Percentiles rank a stretch among this genome's conserved stretches.
Evolutionary conservation across 2,329 filamentous ascomycete genomes (phyloP).

Genomic region (Alternaria longipes): DNA sequence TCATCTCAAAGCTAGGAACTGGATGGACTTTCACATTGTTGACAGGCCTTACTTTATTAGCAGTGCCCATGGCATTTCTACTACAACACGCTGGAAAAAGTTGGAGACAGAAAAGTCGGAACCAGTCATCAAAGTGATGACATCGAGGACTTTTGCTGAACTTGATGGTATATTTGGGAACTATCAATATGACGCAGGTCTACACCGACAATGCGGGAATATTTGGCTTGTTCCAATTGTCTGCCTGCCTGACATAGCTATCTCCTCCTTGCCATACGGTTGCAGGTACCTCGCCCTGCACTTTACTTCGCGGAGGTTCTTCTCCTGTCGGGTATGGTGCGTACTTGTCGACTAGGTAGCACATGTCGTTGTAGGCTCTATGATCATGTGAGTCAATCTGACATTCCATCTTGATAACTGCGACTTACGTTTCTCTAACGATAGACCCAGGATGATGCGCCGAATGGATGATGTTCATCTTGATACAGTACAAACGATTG

Average conservation of each 20-base stretch:
- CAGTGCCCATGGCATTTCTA: background rate
- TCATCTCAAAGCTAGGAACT: background rate
- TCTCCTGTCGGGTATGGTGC: background rate
- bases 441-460: background rate
- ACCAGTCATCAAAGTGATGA: background rate
- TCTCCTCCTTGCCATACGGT: background rate
- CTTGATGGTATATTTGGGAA: fast-evolving
- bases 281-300: background rate
- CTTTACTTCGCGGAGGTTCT: background rate
- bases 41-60: background rate
- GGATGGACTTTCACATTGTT: background rate
- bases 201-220: background rate
- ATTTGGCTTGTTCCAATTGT: fast-evolving
- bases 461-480: background rate
- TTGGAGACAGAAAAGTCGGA: background rate
- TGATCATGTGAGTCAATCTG: fast-evolving
- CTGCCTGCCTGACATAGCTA: background rate
- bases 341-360: background rate
- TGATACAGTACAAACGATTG: background rate
- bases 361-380: background rate
- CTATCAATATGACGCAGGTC: background rate
- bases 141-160: background rate
- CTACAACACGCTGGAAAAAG: background rate
- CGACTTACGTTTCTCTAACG: background rate
- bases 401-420: background rate